phyloP scores from a whole-genome alignment of 805 yeast species.

The Blastobotrys americana region DNA sequence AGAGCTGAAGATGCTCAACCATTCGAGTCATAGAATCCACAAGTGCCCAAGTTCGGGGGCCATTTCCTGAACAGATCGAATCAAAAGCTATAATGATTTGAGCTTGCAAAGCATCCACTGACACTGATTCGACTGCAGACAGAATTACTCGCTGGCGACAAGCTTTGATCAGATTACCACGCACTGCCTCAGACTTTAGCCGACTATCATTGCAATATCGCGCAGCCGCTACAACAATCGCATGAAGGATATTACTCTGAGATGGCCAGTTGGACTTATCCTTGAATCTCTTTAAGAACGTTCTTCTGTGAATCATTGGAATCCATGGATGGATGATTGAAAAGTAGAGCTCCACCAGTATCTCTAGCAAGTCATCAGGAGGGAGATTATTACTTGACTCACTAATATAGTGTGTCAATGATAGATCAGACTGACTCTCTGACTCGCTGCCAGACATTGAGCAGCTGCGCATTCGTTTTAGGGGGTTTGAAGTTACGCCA shows the following conservation, averaged over 20 bases:
- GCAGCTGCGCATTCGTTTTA: background rate
- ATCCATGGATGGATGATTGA: slow-evolving; percentile 10
- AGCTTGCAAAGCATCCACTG: slow-evolving; percentile 7
- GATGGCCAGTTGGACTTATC: background rate
- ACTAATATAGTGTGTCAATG: background rate
- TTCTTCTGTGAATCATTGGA: slow-evolving; percentile 8
- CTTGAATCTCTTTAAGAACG: slow-evolving; percentile 1
- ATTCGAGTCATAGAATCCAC: slow-evolving; percentile 4
- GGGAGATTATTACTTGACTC: slow-evolving; percentile 3
- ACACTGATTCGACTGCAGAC: background rate
- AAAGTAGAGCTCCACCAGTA: slow-evolving; percentile 6
- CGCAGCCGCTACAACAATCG: slow-evolving; percentile 2
- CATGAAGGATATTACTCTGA: background rate
- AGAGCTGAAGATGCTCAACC: slow-evolving; percentile 4
- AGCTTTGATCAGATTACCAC: background rate
- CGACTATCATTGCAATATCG: slow-evolving; percentile 1
- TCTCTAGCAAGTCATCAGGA: slow-evolving; percentile 5
- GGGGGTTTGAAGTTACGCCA: background rate
- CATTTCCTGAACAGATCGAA: slow-evolving; percentile 3
- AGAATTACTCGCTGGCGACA: slow-evolving; percentile 6
- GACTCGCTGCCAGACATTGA: background rate
- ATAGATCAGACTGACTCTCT: background rate
- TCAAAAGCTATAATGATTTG: slow-evolving; percentile 5
- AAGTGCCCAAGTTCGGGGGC: slow-evolving; percentile 3
- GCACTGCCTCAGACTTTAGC: background rate